These are phyloP conservation scores for Komagataella mondaviorum DNA, from an alignment of 805 yeast species.

Conservation along the genomic window DNA sequence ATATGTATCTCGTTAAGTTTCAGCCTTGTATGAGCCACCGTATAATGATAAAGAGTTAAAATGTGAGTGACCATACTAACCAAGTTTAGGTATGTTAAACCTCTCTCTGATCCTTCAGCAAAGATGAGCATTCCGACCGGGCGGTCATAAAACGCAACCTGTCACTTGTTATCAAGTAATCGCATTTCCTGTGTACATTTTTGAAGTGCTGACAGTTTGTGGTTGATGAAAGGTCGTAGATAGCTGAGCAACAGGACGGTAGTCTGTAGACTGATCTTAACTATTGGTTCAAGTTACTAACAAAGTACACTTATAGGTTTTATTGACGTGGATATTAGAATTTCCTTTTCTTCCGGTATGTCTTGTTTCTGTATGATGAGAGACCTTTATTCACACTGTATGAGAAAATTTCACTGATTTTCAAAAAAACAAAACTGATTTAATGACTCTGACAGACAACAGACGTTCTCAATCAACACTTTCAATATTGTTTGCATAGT, in stretches of 20 bases:
- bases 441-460: conserved; percentile 31
- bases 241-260: background rate
- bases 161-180: conserved; percentile 27
- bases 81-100: background rate
- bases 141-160: conserved; percentile 29
- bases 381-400: conserved; percentile 41
- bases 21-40: conserved; percentile 45
- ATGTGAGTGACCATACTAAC: background rate
- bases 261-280: background rate
- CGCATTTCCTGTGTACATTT: conserved; percentile 40
- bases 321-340: background rate
- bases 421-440: conserved; percentile 32
- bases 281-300: background rate
- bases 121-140: conserved; percentile 25
- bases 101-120: background rate
- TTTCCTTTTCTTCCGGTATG: background rate
- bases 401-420: conserved; percentile 24
- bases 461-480: background rate
- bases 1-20: conserved; percentile 43
- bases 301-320: background rate
- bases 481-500: background rate
- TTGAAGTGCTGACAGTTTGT: conserved; percentile 26
- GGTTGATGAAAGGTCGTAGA: conserved; percentile 39
- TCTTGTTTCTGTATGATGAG: conserved; percentile 1
- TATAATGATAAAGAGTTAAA: background rate